These are phyloP conservation scores for Scedosporium aurantiacum DNA, from an alignment of 2,329 filamentous ascomycete genomes.

Conservation along the genomic window DNA sequence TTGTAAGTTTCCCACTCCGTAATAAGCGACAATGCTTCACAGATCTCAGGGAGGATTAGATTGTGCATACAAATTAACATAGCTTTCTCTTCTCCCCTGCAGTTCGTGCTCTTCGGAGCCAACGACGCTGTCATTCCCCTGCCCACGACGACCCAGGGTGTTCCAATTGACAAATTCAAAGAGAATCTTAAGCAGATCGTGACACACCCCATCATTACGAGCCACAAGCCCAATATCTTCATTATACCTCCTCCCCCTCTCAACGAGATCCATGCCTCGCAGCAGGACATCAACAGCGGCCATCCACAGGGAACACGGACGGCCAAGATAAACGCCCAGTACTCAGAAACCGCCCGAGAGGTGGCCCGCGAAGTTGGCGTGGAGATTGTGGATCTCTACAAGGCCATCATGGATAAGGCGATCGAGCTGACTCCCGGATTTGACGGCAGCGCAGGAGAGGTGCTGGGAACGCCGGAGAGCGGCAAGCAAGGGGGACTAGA, in stretches of 20 bases:
- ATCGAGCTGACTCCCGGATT: constrained; percentile 45
- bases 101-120: constrained; percentile 76
- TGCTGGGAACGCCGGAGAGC: constrained; percentile 38
- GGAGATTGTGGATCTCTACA: constrained; percentile 69
- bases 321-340: constrained; percentile 37
- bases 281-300: constrained; percentile 35
- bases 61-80: not conserved
- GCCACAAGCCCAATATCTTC: constrained; percentile 62
- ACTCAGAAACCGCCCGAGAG: constrained; percentile 50
- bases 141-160: constrained; percentile 56
- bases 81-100: not conserved
- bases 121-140: constrained; percentile 72
- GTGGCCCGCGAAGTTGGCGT: constrained; percentile 61
- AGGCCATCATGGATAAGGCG: constrained; percentile 62
- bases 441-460: constrained; percentile 35
- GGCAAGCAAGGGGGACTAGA: constrained; percentile 40
- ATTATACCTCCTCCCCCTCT: constrained; percentile 75
- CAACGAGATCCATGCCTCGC: constrained; percentile 58
- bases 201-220: constrained; percentile 55
- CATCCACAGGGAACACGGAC: constrained; percentile 31
- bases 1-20: constrained; percentile 35
- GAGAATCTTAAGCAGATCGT: constrained; percentile 62
- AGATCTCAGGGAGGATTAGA: not conserved
- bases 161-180: constrained; percentile 60
- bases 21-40: not conserved